Percentiles rank a stretch among this genome's conserved stretches.
Conservation (phyloP, 441 rosid species). For the Populus hybrid region DNA sequence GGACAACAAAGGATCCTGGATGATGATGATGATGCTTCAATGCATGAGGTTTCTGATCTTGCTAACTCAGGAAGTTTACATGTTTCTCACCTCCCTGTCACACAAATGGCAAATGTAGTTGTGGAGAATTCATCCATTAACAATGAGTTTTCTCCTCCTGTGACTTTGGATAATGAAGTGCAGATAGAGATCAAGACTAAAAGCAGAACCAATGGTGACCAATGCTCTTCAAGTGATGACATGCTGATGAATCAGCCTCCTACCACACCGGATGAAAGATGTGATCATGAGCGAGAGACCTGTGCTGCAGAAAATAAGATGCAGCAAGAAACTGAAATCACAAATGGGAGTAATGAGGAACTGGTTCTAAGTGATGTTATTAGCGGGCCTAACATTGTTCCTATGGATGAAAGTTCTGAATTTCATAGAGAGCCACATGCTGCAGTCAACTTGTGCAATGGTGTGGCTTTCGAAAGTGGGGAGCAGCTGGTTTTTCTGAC, state of each 20-base stretch:
- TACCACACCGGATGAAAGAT: slow-evolving; percentile 26
- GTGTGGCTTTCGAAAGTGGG: slow-evolving; percentile 10
- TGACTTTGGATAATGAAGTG: slow-evolving; percentile 27
- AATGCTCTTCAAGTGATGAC: slow-evolving; percentile 8
- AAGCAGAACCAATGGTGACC: slow-evolving; percentile 16
- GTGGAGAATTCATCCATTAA: slow-evolving; percentile 27
- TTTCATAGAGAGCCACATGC: slow-evolving; percentile 15
- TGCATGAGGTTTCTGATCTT: slow-evolving; percentile 8
- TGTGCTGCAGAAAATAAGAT: slow-evolving; percentile 26
- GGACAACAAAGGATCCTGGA: slow-evolving; percentile 11
- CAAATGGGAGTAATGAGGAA: slow-evolving; percentile 22
- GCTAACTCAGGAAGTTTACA: slow-evolving; percentile 14
- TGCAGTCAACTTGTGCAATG: slow-evolving; percentile 17
- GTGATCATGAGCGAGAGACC: slow-evolving; percentile 19
- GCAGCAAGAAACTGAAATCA: slow-evolving; percentile 31
- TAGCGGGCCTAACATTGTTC: slow-evolving; percentile 6
- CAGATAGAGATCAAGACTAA: slow-evolving; percentile 28
- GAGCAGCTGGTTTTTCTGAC: slow-evolving; percentile 15
- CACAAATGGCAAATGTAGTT: slow-evolving; percentile 19
- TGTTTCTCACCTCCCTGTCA: slow-evolving; percentile 15
- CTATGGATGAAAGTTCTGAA: slow-evolving; percentile 22
- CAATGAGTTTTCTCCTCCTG: slow-evolving; percentile 21
- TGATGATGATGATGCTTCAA: slow-evolving; percentile 13
- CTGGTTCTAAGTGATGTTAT: slow-evolving; percentile 9
- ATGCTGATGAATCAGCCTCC: slow-evolving; percentile 20